Evolutionary conservation across 2,329 filamentous ascomycete genomes (phyloP), one percentile per base, ranked within the genome.

Genomic region (Aureobasidium lini): DNA sequence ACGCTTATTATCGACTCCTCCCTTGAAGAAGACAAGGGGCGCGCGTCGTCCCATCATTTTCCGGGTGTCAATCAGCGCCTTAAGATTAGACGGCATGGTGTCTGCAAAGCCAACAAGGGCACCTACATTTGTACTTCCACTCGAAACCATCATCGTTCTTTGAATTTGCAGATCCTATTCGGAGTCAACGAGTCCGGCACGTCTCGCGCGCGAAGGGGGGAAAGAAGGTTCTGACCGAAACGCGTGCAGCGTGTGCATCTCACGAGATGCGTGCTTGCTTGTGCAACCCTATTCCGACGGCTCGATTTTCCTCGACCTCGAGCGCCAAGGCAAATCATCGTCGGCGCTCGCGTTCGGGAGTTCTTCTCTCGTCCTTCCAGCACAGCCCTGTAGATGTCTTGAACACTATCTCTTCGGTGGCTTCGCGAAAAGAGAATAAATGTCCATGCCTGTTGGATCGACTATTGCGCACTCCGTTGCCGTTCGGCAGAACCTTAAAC

Each of bases 401-500:
- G 52, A 56, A 46, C 40, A 43, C 50, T 54, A 54, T 43, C 5
- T 23, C 37, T 15, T 3, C 36, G 15, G n/a, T 40, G 39, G 15
- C 28, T 32, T 56, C 37, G 31, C 40, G 28, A 11, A 44, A 56
- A 46, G 7, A 44, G 40, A 37, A 42, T 29, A 43, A 37, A 46
- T 46, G 31, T 36, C 52, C 40, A 56, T 46, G 8, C 11, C 23
- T 37, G 29, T 36, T 54, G 28, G n/a, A 43, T 54, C 50, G 18
- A 54, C 29, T 46, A 46, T 46, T 46, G 52, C 40, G 52, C 40
- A 46, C 52, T 56, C 28, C 40, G 40, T 7, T 44, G 40, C 52
- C 52, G 52, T 56, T 40, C 52, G 40, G 52, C 31, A 46, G 40
- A 56, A 56, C 52, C 52, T 56, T 56, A 56, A 56, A 37, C 29